Base-by-base conservation (phyloP, 179 eudicot genomes). In the Spergularia azorica region DNA sequence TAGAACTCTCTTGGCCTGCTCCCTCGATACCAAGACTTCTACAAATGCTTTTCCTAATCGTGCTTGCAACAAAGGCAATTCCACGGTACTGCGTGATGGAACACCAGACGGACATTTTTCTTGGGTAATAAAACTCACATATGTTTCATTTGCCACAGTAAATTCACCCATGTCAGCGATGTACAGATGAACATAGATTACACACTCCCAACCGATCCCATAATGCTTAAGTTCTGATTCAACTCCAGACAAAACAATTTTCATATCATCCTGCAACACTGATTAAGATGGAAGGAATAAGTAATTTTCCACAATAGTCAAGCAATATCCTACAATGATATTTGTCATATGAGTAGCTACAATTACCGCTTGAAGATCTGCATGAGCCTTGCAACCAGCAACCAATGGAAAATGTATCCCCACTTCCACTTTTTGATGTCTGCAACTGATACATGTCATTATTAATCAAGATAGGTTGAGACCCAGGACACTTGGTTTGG, bases 71-170 rank as follows among this genome's bases (percentile, higher is more conserved):
- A 95, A 83, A 81, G 99, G 99, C 81, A 93, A 84, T 79, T 93
- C 99, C 46, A 95, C 79, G 69, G 97, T 95, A 79, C 97, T 91
- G 60, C 99, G 97, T 74, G 99, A 95, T 73, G 99, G 97, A 80
- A 95, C 97, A 80, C 99, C 99, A 72, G 84, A 90, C 57, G 77
- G 89, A 71, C 99, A 95, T 83, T 90, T 93, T 75, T 95, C 95
- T 67, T 93, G 97, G 38, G 97, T 93, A 73, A 95, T 91, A 79
- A 86, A 95, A 71, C 76, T 90, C 77, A 91, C 91, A 76, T 95
- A 95, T 73, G 91, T 88, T 79, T 91, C 95, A 85, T 95, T 95
- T 83, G 99, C 97, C 60, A 72, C 73, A 16, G 95, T 81, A 82
- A 95, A 95, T 77, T 91, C 82, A 75, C 80, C 79, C 99, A 95